These are phyloP conservation scores for Phytopythium chamaehyphon DNA, from an alignment of 352 stramenopile species.

Conservation along the genomic window DNA sequence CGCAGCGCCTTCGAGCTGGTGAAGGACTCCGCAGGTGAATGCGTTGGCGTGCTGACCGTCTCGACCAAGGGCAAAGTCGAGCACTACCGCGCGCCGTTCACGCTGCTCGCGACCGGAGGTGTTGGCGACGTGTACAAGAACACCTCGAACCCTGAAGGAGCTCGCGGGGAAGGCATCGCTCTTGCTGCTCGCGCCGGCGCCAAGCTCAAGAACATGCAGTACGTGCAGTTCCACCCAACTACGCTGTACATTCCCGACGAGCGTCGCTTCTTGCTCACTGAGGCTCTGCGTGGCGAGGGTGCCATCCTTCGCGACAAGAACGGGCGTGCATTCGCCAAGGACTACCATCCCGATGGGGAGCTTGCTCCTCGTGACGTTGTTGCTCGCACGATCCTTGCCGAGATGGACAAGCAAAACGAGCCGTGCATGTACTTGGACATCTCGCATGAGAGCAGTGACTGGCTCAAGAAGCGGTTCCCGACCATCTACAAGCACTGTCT, in stretches of 20 bases:
- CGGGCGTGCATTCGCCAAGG: slow-evolving; percentile 82
- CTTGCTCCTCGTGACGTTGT: slow-evolving; percentile 94
- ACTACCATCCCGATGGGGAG: slow-evolving; percentile 91
- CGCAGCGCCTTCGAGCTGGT: slow-evolving; percentile 77
- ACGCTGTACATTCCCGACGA: slow-evolving; percentile 90
- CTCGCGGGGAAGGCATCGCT: slow-evolving; percentile 65
- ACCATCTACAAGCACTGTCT: slow-evolving; percentile 85
- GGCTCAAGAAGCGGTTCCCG: slow-evolving; percentile 84
- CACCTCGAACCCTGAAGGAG: slow-evolving; percentile 90
- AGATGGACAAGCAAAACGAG: slow-evolving; percentile 83
- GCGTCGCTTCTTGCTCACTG: slow-evolving; percentile 90
- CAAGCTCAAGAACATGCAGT: slow-evolving; percentile 91
- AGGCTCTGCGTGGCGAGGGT: slow-evolving; percentile 91
- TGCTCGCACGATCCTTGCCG: slow-evolving; percentile 87
- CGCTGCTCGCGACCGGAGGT: slow-evolving; percentile 91
- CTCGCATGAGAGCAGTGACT: slow-evolving; percentile 83
- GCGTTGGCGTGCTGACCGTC: slow-evolving; percentile 74
- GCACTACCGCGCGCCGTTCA: slow-evolving; percentile 74
- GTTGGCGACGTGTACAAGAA: slow-evolving; percentile 94
- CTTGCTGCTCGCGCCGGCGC: slow-evolving; percentile 77
- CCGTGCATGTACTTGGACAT: slow-evolving; percentile 93
- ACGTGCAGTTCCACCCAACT: slow-evolving; percentile 96
- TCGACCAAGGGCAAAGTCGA: slow-evolving; percentile 46
- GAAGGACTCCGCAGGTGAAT: slow-evolving; percentile 50
- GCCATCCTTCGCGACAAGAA: slow-evolving; percentile 84